Base-by-base conservation (phyloP, 169 alveolate species). In the Cryptosporidium parvum region DNA sequence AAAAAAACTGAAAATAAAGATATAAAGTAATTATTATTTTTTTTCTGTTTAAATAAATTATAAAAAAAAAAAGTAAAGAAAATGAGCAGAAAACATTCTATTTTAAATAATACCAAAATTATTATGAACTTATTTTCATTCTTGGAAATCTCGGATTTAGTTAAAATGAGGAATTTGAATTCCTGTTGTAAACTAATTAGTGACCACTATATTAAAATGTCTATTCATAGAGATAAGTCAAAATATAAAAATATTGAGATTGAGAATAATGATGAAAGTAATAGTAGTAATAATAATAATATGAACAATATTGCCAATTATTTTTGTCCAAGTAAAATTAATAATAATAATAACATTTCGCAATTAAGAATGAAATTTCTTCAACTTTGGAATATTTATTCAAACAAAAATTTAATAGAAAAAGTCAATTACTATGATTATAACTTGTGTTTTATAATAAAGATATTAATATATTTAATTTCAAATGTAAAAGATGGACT, bases 371-470 rank as follows among this genome's bases (percentile, higher is more conserved):
- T 65, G 75, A 80, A 80, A 44, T 80, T 80, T 65, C 42, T 80
- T 9, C 80, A 80, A 42, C 31, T 80, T 18, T 80, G 89, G 89
- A 80, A 80, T 65, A 80, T 62, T 42, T 80, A 65, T 29, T 80
- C 89, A 59, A 80, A 80, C 37, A 80, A 62, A 21, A 59, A 42
- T 33, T 44, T 10, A 31, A 65, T 65, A 1, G 89, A 80, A 39
- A 80, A 80, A 44, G 42, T 80, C 45, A 67, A 80, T 31, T 65
- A 80, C 45, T 44, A 59, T 67, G 89, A 80, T 33, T 45, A 16
- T 21, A 80, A 65, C 21, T 23, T 80, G 14, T 42, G 35, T 3
- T 29, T 45, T 7, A 5, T 80, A 23, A 37, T 80, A 14, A 65
- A 62, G 42, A 44, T 65, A 31, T 4, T 80, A 61, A n/a, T 62